These are phyloP conservation scores for Mentha longifolia DNA, from an alignment of 257 asterid species.

Conservation along the genomic window DNA sequence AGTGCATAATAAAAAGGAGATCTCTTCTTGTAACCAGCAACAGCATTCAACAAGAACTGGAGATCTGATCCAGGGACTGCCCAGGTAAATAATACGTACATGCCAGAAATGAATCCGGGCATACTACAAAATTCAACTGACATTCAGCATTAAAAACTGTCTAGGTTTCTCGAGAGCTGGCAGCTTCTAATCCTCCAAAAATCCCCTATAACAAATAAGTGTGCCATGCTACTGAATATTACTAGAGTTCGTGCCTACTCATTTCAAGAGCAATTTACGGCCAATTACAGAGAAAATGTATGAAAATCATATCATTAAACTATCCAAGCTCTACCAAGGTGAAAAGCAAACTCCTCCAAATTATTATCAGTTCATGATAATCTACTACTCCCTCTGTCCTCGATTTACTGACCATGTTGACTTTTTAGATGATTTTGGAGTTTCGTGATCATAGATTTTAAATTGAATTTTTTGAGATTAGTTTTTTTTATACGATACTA, in stretches of 20 bases:
- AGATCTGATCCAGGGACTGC: conserved; percentile 6
- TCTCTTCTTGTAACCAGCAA: conserved; percentile 11
- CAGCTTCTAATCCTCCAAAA: neutral
- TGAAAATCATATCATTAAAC: conserved; percentile 4
- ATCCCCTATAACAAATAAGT: neutral
- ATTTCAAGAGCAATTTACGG: neutral
- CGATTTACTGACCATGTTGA: too few relatives aligned
- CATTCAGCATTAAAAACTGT: neutral
- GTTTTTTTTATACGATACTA: too few relatives aligned
- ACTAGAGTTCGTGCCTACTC: neutral
- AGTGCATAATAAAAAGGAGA: conserved; percentile 9
- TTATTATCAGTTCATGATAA: neutral
- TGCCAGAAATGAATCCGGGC: neutral
- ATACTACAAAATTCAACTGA: neutral
- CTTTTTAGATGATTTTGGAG: too few relatives aligned
- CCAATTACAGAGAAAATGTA: conserved; percentile 7
- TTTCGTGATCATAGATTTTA: too few relatives aligned
- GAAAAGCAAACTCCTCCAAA: conserved; percentile 11
- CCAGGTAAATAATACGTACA: neutral
- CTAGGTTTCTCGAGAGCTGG: neutral
- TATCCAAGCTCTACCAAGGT: neutral
- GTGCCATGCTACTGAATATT: neutral
- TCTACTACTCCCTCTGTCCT: too few relatives aligned
- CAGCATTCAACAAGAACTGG: neutral
- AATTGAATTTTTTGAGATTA: too few relatives aligned